A percentile compares a stretch with the other conserved stretches of the same genome.
Conservation (phyloP, 768 basidiomycete species). For the Suillus ampliporus region DNA sequence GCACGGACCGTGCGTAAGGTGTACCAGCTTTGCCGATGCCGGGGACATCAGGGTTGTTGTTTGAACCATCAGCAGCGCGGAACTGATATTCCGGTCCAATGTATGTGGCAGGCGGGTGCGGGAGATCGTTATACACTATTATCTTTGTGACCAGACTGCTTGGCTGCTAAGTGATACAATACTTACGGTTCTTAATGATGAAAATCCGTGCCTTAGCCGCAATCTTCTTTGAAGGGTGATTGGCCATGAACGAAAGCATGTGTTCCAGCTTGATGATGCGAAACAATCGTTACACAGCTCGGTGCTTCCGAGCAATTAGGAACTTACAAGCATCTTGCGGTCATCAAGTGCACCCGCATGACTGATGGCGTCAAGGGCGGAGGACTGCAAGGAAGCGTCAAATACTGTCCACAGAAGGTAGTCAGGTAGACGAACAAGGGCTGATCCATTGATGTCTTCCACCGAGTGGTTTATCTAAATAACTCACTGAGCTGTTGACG, state of each 20-base stretch:
- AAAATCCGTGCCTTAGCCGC: slow-evolving; percentile 45
- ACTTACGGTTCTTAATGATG: slow-evolving; percentile 61
- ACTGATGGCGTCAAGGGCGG: slow-evolving; percentile 62
- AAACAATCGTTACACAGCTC: neutral
- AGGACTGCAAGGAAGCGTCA: slow-evolving; percentile 45
- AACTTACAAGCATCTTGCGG: slow-evolving; percentile 73
- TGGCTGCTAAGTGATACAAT: too few species aligned
- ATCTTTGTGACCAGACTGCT: slow-evolving; percentile 2
- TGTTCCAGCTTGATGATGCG: slow-evolving; percentile 66
- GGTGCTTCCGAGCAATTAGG: neutral
- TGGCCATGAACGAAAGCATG: slow-evolving; percentile 64
- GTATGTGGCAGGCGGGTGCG: slow-evolving; percentile 77
- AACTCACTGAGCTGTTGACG: neutral
- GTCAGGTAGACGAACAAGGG: slow-evolving; percentile 22
- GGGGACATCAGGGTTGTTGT: slow-evolving; percentile 74
- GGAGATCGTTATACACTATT: slow-evolving; percentile 85
- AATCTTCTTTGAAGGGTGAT: slow-evolving; percentile 52
- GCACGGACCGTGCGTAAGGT: slow-evolving; percentile 85
- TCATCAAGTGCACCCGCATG: slow-evolving; percentile 74
- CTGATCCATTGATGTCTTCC: slow-evolving; percentile 37
- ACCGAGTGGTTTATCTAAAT: slow-evolving; percentile 32
- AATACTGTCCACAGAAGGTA: neutral
- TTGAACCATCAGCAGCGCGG: slow-evolving; percentile 77
- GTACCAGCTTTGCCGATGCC: slow-evolving; percentile 78
- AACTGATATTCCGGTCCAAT: slow-evolving; percentile 67